Evolutionary conservation across 257 asterid species (phyloP), one percentile per base, ranked within the genome.

Genomic region (Solanum dulcamara): DNA sequence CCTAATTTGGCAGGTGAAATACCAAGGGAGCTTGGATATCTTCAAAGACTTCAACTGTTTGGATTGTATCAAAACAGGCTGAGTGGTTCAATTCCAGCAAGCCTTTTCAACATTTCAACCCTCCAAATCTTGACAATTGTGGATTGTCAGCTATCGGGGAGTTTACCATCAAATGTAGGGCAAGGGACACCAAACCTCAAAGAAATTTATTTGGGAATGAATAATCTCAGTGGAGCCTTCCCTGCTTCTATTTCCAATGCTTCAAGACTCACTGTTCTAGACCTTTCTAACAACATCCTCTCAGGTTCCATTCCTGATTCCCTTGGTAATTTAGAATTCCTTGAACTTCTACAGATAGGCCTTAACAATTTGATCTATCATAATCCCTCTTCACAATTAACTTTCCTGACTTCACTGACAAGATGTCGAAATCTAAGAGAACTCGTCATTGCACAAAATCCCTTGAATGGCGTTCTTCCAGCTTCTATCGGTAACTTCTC

Each of bases 401-500:
- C 77, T 32, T 33, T 87, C 62, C 13, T 87, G 2, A 71, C 84
- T 42, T 72, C 88, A 20, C 38, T 88, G 42, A 60, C 86, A 20
- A 81, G 60, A 26, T 84, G 88, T n/a, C 81, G 22, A n/a, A 12
- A 14, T 24, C 55, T 85, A 20, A 44, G 10, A 35, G 9, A 72
- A 4, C 60, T 89, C 15, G 17, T 1, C 1, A 2, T 89, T 35
- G 1, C 1, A 28, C 4, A 0, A 9, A 90, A 89, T 81, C 84
- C 79, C 1, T 28, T 89, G 0, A 48, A 44, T 55, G 88, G 85
- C 1, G 28, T 24, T 37, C 88, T 90, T 30, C 89, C 89, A 0
- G 33, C 22, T 22, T 85, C 93, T 12, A 24, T 89, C 30, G 91
- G 91, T 14, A 92, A 89, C 38, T 37, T 88, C 11, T 90, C 94